Evolutionary conservation across 2,329 filamentous ascomycete species (phyloP), one percentile per base, ranked within the genome.

Genomic region (Orbilia javanica): DNA sequence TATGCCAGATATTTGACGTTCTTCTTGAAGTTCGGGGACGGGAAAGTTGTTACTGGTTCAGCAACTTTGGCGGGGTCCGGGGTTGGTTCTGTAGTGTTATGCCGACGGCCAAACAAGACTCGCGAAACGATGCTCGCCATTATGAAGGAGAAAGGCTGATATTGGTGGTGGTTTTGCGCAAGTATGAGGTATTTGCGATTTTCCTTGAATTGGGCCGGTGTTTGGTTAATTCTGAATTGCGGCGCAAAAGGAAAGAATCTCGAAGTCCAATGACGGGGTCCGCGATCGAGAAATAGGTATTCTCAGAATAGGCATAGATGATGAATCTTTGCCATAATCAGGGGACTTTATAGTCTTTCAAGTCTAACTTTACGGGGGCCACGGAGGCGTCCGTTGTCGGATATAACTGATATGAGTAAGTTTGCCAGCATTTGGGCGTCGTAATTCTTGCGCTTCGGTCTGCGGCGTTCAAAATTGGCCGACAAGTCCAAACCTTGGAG

Each of bases 1-100:
- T 97, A 98, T 10, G 94, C 95, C 22, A 95, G 89, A 83, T 95
- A 95, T 64, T 94, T 88, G 27, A 94, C 87, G 0, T 91, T 92
- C 44, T 86, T 79, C 52, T 76, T 68, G 63, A 71, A 71, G 29
- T 78, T 69, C 29, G 73, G 73, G 25, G 73, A 77, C 39, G 73
- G 73, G 44, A 77, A 77, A 48, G 66, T 52, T 4, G 72, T 71
- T 13, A 46, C 66, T 3, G 73, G 73, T 53, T 50, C 27, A 22
- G 73, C 66, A 18, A 77, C 55, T 34, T 67, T 42, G 8, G 52
- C 73, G 8, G 73, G 48, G 46, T 77, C 73, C n/a, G 55, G 55
- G 11, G 25, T 18, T 53, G 64, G 36, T 27, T 18, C 34, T 7
- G 72, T 66, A 42, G 65, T 25, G 15, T 77, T 77, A 34, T 70